A percentile compares a stretch with the other conserved stretches of the same genome.
Conservation (phyloP, 768 basidiomycete genomes). For the Termitomyces sp. region DNA sequence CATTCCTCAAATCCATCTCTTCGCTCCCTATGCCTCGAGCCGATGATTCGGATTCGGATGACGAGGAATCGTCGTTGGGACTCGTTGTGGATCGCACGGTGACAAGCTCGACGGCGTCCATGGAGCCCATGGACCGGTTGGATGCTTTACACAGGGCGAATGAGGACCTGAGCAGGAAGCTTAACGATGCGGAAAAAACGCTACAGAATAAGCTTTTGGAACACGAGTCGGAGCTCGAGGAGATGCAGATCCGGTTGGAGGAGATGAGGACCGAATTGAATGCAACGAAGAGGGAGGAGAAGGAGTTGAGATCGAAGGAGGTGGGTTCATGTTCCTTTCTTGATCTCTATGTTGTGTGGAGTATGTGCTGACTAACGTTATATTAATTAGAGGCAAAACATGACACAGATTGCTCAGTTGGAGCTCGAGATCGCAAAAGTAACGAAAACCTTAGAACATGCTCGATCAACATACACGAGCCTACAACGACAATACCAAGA, state of each 20-base stretch:
- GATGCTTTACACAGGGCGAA: constrained; percentile 74
- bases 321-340: constrained; percentile 30
- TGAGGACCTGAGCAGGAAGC: constrained; percentile 66
- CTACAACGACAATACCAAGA: constrained; percentile 88
- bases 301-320: constrained; percentile 86
- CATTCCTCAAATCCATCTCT: constrained; percentile 35
- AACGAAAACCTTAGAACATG: constrained; percentile 67
- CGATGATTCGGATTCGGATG: constrained; percentile 48
- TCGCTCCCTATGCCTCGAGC: constrained; percentile 55
- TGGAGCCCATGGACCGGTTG: constrained; percentile 68
- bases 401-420: constrained; percentile 58
- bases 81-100: constrained; percentile 57
- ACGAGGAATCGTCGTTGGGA: constrained; percentile 48
- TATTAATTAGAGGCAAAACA: constrained; percentile 56
- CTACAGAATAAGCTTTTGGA: constrained; percentile 63
- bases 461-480: constrained; percentile 66
- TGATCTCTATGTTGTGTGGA: neutral
- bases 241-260: constrained; percentile 72
- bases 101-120: constrained; percentile 59
- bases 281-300: constrained; percentile 82
- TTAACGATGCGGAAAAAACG: constrained; percentile 69
- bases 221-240: constrained; percentile 80
- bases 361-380: neutral
- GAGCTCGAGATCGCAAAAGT: constrained; percentile 80
- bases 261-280: constrained; percentile 74